Percentiles rank a stretch among this genome's conserved stretches.
These are phyloP conservation scores for Aspergillus sp. DNA, from an alignment of 2,329 filamentous ascomycete species.

Conservation along the genomic window DNA sequence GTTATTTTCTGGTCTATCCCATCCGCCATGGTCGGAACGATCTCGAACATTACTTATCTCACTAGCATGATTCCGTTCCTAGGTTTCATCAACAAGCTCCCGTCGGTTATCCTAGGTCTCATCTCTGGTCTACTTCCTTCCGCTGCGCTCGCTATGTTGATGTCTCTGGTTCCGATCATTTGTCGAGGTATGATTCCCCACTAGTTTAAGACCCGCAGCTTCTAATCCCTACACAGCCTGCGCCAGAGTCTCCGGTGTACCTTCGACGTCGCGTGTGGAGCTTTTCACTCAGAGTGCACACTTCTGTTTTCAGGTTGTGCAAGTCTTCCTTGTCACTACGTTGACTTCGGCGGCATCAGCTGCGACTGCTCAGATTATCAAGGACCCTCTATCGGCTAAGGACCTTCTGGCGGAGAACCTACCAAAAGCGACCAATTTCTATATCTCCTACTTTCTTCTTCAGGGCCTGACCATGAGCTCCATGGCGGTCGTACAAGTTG, in stretches of 20 bases:
- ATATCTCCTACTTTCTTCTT: constrained; percentile 91
- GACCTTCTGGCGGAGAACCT: constrained; percentile 71
- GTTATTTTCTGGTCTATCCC: constrained; percentile 85
- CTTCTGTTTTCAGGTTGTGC: constrained; percentile 71
- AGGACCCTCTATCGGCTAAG: constrained; percentile 66
- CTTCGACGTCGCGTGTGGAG: constrained; percentile 77
- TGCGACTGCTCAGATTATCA: constrained; percentile 64
- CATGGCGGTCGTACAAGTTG: constrained; percentile 70
- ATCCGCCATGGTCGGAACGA: constrained; percentile 76
- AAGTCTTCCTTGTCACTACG: constrained; percentile 87
- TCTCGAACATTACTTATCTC: constrained; percentile 81
- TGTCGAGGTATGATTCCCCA: constrained; percentile 64
- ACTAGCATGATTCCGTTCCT: constrained; percentile 59
- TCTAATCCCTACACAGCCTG: constrained; percentile 55
- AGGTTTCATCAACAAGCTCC: constrained; percentile 73
- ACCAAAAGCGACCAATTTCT: constrained; percentile 89
- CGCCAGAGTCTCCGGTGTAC: constrained; percentile 77
- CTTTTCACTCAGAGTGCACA: constrained; percentile 88
- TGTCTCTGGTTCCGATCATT: constrained; percentile 82
- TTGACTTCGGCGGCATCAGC: constrained; percentile 78
- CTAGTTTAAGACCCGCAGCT: not conserved
- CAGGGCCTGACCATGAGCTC: constrained; percentile 80
- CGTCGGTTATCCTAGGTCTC: constrained; percentile 70
- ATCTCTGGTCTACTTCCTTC: constrained; percentile 82
- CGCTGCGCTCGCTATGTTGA: constrained; percentile 75